Evolutionary conservation across 2,329 filamentous ascomycete genomes (phyloP), one percentile per base, ranked within the genome.

Genomic region (Aspergillus calidoustus): DNA sequence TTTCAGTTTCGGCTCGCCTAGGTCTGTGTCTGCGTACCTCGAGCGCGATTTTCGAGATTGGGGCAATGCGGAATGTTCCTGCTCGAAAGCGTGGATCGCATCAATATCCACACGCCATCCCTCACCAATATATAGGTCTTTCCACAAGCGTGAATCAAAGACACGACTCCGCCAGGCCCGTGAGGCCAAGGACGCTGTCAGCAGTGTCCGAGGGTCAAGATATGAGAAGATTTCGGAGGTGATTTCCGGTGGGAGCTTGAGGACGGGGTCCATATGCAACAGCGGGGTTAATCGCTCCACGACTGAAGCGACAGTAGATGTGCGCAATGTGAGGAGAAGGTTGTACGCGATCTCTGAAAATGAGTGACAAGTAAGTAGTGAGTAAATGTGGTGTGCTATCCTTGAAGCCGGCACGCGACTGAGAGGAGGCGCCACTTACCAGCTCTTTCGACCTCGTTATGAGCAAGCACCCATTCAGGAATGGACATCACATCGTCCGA

Each of bases 251-350:
- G 95, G 95, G 0, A 99, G 86, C 70, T 92, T 88, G 66, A 87
- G 82, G 47, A 97, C 88, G 58, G 97, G 97, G 78, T 99, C 92
- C 79, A 97, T 94, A 77, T 97, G 93, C 3, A 98, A 88, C 56
- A 93, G 85, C 4, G 93, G 91, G 64, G 89, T 91, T 19, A 97
- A 81, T 65, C 89, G 86, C 58, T 93, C 87, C 51, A 97, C 91
- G 57, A 97, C 91, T 49, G 89, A 84, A 54, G 90, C 89, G 62
- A 97, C 89, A 57, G 89, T 87, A 7, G 91, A 91, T 0, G 92
- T 96, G 19, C 91, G 91, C 30, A 97, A 83, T 60, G 90, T 89
- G 61, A 89, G 86, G 59, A 97, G 83, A 25, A 97, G 84, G 50
- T 87, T 84, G 79, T 94, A 92, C 46, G 91, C 90, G 67, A 96